Evolutionary conservation across 2,329 filamentous ascomycete genomes (phyloP), one percentile per base, ranked within the genome.

Genomic region (Alternaria brassicicola): DNA sequence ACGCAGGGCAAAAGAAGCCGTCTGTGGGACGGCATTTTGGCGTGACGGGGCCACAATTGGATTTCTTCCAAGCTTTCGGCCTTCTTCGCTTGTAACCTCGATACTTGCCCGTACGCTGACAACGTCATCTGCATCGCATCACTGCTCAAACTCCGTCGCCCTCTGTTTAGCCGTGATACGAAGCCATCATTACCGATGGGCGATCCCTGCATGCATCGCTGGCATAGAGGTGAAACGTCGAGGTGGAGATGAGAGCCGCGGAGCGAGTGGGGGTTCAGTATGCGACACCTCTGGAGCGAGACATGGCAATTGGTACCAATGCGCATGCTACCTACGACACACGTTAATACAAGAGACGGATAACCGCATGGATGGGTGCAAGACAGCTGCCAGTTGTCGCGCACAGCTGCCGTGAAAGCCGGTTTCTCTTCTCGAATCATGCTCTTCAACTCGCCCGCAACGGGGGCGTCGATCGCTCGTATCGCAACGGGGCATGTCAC

Each of bases 111-210:
- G 47, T 43, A 38, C 51, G 17, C 35, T 9, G 49, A 43, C 52
- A 57, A 53, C 60, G 62, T 61, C 62, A 65, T 55, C 49, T n/a
- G 52, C 57, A 52, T 61, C 52, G 35, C 35, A 21, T 58, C 52
- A 10, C 9, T 8, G 49, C 21, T 47, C 26, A 56, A 45, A 43
- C 55, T 55, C 51, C 48, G 31, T 17, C 42, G 23, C 21, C 15
- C 21, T 30, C 25, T 26, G 33, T 35, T 35, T 25, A 9, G 28
- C 43, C 43, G 43, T 35, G 28, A 47, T 25, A 47, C 43, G 43
- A 47, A 33, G 28, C 30, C 19, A 17, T 47, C 43, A 47, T 47
- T 47, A 47, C 43, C 19, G 43, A 35, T 23, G 28, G 19, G 30
- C 13, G 43, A 33, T 47, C 43, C 43, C 15, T 30, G 43, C 23